phyloP scores from a whole-genome alignment of 768 basidiomycete species.

The Holtermannia corniformis region DNA sequence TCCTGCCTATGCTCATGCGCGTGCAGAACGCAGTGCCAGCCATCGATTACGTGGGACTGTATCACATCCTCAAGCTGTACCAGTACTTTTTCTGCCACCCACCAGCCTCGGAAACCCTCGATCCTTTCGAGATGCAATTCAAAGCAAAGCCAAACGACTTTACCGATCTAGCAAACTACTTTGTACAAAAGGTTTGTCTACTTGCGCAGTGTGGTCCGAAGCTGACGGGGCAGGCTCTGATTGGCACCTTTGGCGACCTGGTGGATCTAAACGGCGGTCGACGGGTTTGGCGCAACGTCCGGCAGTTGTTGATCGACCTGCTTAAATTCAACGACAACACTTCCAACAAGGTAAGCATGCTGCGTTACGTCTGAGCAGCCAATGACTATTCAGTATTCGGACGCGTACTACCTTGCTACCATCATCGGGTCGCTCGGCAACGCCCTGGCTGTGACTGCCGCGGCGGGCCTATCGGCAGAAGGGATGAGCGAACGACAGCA shows the following conservation, averaged over 20 bases:
- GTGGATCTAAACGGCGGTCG: slow-evolving; percentile 77
- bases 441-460: slow-evolving; percentile 60
- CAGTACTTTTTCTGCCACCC: slow-evolving; percentile 73
- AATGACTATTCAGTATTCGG: slow-evolving; percentile 62
- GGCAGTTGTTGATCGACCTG: slow-evolving; percentile 81
- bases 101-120: slow-evolving; percentile 53
- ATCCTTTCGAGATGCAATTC: slow-evolving; percentile 75
- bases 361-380: not conserved
- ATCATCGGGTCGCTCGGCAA: slow-evolving; percentile 73
- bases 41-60: slow-evolving; percentile 80
- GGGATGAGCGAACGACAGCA: slow-evolving; percentile 5
- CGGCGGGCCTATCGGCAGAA: slow-evolving; percentile 1
- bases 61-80: slow-evolving; percentile 92
- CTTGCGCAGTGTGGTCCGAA: slow-evolving; percentile 1
- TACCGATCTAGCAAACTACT: slow-evolving; percentile 80
- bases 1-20: not conserved
- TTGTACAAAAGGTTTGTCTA: slow-evolving; percentile 72
- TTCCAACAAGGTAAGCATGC: slow-evolving; percentile 60
- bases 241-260: slow-evolving; percentile 70
- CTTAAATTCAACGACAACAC: slow-evolving; percentile 95
- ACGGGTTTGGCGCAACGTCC: slow-evolving; percentile 73
- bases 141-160: slow-evolving; percentile 96
- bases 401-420: slow-evolving; percentile 79
- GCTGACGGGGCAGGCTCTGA: slow-evolving; percentile 45
- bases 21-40: slow-evolving; percentile 69